A percentile compares a stretch with the other conserved stretches of the same genome.
phyloP scores from a whole-genome alignment of 768 basidiomycete species.

The Tephrocybe sp. region DNA sequence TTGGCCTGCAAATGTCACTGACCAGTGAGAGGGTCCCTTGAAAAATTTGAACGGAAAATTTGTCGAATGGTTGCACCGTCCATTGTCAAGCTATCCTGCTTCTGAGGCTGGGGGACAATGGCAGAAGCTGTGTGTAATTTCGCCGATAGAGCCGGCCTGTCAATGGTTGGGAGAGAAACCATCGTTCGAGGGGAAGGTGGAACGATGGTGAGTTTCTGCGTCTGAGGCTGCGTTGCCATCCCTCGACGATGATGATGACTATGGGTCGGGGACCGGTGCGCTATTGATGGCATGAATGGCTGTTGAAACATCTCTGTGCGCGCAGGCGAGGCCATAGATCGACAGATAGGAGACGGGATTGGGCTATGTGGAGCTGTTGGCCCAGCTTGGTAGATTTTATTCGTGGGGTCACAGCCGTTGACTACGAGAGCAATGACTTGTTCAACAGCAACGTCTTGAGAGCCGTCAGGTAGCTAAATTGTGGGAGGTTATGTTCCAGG shows the following conservation, averaged over 20 bases:
- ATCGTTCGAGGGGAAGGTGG: constrained; percentile 17
- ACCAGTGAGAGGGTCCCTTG: constrained; percentile 16
- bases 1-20: background rate
- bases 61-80: constrained; percentile 30
- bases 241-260: constrained; percentile 15
- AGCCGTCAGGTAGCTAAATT: constrained; percentile 57
- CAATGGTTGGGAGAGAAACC: constrained; percentile 6
- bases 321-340: constrained; percentile 18
- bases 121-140: background rate
- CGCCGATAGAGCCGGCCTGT: constrained; percentile 1
- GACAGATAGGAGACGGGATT: constrained; percentile 23
- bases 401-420: constrained; percentile 35
- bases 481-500: background rate
- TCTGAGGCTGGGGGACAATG: background rate
- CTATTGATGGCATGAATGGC: constrained; percentile 20
- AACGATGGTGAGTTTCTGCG: constrained; percentile 13
- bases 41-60: constrained; percentile 34
- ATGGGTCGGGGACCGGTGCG: constrained; percentile 25
- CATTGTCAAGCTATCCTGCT: constrained; percentile 13
- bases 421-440: constrained; percentile 70
- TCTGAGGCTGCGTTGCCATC: constrained; percentile 10
- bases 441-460: constrained; percentile 47
- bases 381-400: constrained; percentile 14
- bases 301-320: constrained; percentile 19
- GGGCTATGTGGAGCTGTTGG: constrained; percentile 25